Percentiles rank a stretch among this genome's conserved stretches.
Conservation (phyloP, 1,139 yeast species). For the Candida glucosophila region DNA sequence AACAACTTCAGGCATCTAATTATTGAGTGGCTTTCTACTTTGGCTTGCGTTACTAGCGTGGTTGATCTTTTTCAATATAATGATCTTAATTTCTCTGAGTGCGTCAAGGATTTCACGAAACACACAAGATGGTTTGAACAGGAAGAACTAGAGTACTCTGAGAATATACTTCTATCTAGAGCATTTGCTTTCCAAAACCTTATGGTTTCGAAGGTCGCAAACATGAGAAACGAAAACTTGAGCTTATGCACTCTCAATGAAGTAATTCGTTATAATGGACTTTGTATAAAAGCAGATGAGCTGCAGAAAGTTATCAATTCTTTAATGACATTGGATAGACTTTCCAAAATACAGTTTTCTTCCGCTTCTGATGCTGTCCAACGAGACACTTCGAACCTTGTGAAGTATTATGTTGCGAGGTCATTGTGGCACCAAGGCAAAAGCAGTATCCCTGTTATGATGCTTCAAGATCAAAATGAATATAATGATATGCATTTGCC, state of each 20-base stretch:
- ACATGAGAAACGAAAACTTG: slow-evolving; percentile 4
- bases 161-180: slow-evolving; percentile 33
- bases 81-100: slow-evolving; percentile 2
- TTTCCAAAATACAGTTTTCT: slow-evolving; percentile 16
- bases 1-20: slow-evolving; percentile 10
- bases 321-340: slow-evolving; percentile 34
- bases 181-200: slow-evolving; percentile 23
- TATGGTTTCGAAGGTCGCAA: not conserved
- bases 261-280: slow-evolving; percentile 28
- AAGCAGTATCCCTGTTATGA: slow-evolving; percentile 43
- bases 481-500: slow-evolving; percentile 13
- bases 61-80: slow-evolving; percentile 9
- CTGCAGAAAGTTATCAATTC: slow-evolving; percentile 45
- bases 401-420: slow-evolving; percentile 43
- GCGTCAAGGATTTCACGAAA: slow-evolving; percentile 5
- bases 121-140: slow-evolving; percentile 30
- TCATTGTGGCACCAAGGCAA: slow-evolving; percentile 56
- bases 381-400: slow-evolving; percentile 14
- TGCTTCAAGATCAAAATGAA: slow-evolving; percentile 24
- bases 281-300: slow-evolving; percentile 26
- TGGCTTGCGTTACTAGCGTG: slow-evolving; percentile 24
- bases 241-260: slow-evolving; percentile 29
- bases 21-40: slow-evolving; percentile 24
- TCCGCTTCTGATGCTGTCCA: slow-evolving; percentile 3
- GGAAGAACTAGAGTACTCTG: slow-evolving; percentile 26